Conservation (phyloP, 176 grass and related monocot genomes). For the Pontederia paniculata region DNA sequence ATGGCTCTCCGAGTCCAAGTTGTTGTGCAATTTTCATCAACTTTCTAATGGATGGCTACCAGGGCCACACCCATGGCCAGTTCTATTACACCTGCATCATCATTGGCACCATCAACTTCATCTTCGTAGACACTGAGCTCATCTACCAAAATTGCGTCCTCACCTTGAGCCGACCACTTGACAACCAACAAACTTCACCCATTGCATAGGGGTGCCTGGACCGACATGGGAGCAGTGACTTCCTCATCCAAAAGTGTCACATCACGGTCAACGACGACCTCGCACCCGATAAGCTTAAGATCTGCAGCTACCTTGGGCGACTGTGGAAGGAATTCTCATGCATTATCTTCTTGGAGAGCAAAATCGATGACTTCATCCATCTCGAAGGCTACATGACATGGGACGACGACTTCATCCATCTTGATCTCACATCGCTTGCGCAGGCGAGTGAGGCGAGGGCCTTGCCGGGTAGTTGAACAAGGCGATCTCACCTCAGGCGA, state of each 20-base stretch:
- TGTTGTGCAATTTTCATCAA: conserved; percentile 69
- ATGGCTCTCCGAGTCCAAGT: conserved; percentile 69
- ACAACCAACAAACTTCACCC: conserved; percentile 68
- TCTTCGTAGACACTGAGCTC: conserved; percentile 72
- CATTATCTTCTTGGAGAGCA: conserved; percentile 71
- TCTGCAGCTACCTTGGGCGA: conserved; percentile 47
- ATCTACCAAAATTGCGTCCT: conserved; percentile 85
- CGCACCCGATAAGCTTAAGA: conserved; percentile 5
- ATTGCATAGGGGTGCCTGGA: conserved; percentile 57
- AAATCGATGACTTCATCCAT: conserved; percentile 48
- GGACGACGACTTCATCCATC: conserved; percentile 64
- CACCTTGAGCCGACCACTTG: conserved; percentile 42
- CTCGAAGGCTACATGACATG: conserved; percentile 64
- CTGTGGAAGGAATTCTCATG: conserved; percentile 65
- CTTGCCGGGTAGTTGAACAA: no score
- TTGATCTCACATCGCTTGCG: no score
- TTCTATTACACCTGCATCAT: conserved; percentile 83
- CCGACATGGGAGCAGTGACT: conserved; percentile 53
- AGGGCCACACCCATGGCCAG: conserved; percentile 76
- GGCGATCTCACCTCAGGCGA: no score
- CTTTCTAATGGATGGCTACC: conserved; percentile 69
- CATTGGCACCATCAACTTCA: conserved; percentile 71
- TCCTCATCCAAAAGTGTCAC: conserved; percentile 80
- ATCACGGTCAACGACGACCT: conserved; percentile 34
- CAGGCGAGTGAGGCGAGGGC: no score